Percentiles rank a stretch among this genome's conserved stretches.
These are phyloP conservation scores for Fusarium tupiense DNA, from an alignment of 2,329 filamentous ascomycete species.

Conservation along the genomic window DNA sequence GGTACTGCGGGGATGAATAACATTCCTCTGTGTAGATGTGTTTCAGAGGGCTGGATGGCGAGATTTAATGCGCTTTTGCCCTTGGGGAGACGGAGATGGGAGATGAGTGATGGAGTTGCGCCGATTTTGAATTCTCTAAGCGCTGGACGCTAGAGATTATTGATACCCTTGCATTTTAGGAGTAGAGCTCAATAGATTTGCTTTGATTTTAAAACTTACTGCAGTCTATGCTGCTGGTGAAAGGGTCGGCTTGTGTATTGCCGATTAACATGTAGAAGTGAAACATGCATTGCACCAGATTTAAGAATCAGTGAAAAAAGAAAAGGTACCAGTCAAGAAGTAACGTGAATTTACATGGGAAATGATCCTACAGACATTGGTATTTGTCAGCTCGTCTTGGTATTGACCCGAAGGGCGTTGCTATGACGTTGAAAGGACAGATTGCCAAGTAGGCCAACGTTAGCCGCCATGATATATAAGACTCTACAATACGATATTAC, in stretches of 20 bases:
- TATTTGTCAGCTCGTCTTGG: conserved; percentile 20
- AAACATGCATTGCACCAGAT: background rate
- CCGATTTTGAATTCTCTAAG: conserved; percentile 28
- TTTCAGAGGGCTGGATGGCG: conserved; percentile 40
- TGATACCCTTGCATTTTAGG: conserved; percentile 20
- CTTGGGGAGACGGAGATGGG: conserved; percentile 35
- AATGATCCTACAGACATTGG: background rate
- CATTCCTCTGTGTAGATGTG: conserved; percentile 47
- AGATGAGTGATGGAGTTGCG: conserved; percentile 32
- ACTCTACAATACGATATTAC: fast-evolving
- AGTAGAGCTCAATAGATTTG: background rate
- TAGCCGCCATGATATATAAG: background rate
- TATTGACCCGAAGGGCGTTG: background rate
- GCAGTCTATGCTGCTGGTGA: no score
- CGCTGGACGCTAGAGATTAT: conserved; percentile 8
- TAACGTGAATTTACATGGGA: background rate
- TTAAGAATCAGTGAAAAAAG: background rate
- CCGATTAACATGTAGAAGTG: background rate
- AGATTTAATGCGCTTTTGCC: conserved; percentile 36
- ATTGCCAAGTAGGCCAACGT: background rate
- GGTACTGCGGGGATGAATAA: conserved; percentile 41
- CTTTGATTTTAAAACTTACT: no score
- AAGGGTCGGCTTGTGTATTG: no score
- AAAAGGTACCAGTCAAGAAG: no score
- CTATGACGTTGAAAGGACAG: conserved; percentile 1